phyloP scores from a whole-genome alignment of 208 protist genomes.

The Porcisia hertigi region DNA sequence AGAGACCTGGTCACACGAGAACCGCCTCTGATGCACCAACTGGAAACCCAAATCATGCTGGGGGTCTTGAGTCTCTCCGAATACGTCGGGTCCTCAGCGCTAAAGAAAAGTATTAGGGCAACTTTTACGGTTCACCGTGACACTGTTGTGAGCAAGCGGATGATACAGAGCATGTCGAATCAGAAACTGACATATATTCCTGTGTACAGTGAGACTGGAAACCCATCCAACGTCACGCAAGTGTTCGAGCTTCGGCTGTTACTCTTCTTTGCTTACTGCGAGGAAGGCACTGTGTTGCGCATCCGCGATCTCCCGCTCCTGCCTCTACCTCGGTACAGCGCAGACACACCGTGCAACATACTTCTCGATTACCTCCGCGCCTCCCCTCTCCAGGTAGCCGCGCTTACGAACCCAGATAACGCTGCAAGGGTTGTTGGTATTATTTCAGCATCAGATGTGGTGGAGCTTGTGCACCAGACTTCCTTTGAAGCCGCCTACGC shows the following conservation, averaged over 20 bases:
- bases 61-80: constrained; percentile 71
- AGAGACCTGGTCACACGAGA: constrained; percentile 40
- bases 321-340: constrained; percentile 42
- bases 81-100: constrained; percentile 41
- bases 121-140: constrained; percentile 58
- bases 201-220: constrained; percentile 53
- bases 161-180: constrained; percentile 45
- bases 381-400: constrained; percentile 46
- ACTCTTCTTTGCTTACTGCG: constrained; percentile 59
- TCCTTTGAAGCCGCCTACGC: constrained; percentile 48
- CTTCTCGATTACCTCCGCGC: constrained; percentile 49
- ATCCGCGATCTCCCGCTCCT: constrained; percentile 62
- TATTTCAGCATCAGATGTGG: constrained; percentile 55
- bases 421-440: constrained; percentile 42
- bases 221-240: constrained; percentile 52
- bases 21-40: constrained; percentile 31
- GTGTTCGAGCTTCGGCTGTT: constrained; percentile 60
- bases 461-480: constrained; percentile 60
- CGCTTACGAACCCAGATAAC: constrained; percentile 36
- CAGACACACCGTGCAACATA: constrained; percentile 43
- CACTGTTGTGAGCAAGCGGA: constrained; percentile 43
- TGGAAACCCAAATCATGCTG: constrained; percentile 76
- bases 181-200: constrained; percentile 52
- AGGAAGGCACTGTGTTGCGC: constrained; percentile 31
- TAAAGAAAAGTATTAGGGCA: constrained; percentile 40